Evolutionary conservation across 2,329 filamentous ascomycete genomes (phyloP), one percentile per base, ranked within the genome.

Genomic region (Alternaria arborescens): DNA sequence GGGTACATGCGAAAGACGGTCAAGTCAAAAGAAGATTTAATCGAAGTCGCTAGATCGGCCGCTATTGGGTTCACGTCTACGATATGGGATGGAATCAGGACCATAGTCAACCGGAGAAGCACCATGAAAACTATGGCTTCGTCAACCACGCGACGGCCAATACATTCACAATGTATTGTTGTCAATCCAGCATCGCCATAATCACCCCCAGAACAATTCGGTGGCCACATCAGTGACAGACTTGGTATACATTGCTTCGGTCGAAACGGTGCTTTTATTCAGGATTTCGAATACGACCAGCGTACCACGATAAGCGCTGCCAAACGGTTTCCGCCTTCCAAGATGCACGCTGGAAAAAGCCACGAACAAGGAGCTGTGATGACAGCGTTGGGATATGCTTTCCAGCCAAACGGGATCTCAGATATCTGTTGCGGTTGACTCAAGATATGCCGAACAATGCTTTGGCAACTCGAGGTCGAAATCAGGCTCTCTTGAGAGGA

Each of bases 1-100:
- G 55, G 54, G 61, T 59, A 70, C 69, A 69, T 59, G 26, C 43
- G 16, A 18, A 16, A 28, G 11, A 48, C 20, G 18, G 20, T 34
- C 44, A 48, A n/a, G 28, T 4, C 44, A 48, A 48, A 11, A 20
- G n/a, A 34, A 20, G 8, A 22, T 20, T n/a, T 28, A 32, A 22
- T 48, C n/a, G 20, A 48, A 8, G 12, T 34, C 44, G 16, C 30
- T 30, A 12, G 20, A 5, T 48, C 12, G 7, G 12, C 38, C 4
- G 38, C 38, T 10, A 20, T n/a, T 40, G 3, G 10, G n/a, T 10
- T 5, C 8, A 11, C 8, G 12, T 20, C 16, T n/a, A 4, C 36
- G 16, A 18, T 8, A 38, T 38, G 8, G 16, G 36, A 18, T 16
- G 8, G 3, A 12, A 18, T 22, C 40, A 22, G 20, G 18, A 22